Evolutionary conservation across 768 basidiomycete genomes (phyloP).

Genomic region (Xerocomellus intermedius): DNA sequence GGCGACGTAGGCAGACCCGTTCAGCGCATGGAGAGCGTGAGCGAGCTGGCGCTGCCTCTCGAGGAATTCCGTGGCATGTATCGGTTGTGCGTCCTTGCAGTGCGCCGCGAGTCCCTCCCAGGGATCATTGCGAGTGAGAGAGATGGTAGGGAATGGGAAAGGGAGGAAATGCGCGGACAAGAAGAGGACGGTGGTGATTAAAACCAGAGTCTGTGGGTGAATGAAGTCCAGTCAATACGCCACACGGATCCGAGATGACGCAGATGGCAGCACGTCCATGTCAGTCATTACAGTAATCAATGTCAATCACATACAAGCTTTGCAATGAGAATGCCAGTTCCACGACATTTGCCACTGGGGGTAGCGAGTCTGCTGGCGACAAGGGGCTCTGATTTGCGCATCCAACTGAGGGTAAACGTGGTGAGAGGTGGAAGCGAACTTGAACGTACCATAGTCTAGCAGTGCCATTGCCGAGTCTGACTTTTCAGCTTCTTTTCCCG

Average conservation of each 20-base stretch:
- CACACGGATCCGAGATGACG: neutral
- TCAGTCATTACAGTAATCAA: neutral
- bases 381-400: slow-evolving; percentile 8
- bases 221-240: neutral
- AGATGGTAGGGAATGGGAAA: neutral
- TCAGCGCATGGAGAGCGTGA: slow-evolving; percentile 43
- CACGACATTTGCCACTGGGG: neutral
- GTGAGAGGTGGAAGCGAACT: neutral
- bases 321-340: neutral
- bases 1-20: slow-evolving; percentile 69
- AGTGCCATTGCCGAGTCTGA: slow-evolving; percentile 6
- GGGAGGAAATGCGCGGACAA: slow-evolving; percentile 2
- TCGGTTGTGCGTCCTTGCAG: slow-evolving; percentile 50
- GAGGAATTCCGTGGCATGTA: slow-evolving; percentile 44
- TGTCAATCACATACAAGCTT: slow-evolving; percentile 15
- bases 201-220: slow-evolving; percentile 11
- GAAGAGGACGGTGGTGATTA: slow-evolving; percentile 6
- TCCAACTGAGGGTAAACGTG: neutral
- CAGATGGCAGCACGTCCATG: neutral
- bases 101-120: slow-evolving; percentile 37
- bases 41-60: slow-evolving; percentile 57
- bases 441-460: neutral
- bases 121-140: neutral
- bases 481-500: neutral
- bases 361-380: neutral